phyloP scores from a whole-genome alignment of 2,329 filamentous ascomycete species.

The Lecanicillium sp. region DNA sequence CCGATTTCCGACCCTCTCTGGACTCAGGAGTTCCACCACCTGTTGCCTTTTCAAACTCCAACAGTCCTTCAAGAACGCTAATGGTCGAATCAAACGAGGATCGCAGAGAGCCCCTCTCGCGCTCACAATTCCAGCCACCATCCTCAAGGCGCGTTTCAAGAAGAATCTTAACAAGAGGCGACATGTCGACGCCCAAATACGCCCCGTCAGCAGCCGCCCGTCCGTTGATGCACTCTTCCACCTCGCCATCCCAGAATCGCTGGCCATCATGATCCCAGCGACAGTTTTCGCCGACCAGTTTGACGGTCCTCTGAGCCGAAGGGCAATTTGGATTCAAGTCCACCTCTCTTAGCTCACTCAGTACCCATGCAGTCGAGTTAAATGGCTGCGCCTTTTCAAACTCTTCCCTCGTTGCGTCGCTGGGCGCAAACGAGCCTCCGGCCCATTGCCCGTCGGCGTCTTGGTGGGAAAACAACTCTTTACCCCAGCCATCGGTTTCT shows the following conservation, averaged over 20 bases:
- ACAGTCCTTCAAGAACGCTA: constrained; percentile 8
- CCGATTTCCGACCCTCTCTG: constrained; percentile 6
- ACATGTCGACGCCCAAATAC: constrained; percentile 11
- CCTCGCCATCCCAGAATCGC: constrained; percentile 11
- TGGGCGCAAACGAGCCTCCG: constrained; percentile 4
- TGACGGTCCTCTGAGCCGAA: constrained; percentile 3
- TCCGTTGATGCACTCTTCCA: constrained; percentile 12
- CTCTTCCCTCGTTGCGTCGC: constrained; percentile 1
- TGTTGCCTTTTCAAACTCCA: constrained; percentile 8
- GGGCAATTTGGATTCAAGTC: not conserved
- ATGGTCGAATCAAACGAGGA: constrained; percentile 11
- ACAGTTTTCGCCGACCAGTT: constrained; percentile 7
- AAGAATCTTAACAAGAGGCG: constrained; percentile 5
- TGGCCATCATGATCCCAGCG: constrained; percentile 10
- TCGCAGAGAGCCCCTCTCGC: constrained; percentile 6
- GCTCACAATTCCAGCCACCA: constrained; percentile 11
- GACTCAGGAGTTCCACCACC: not conserved
- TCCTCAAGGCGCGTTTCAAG: constrained; percentile 8
- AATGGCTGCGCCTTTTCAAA: constrained; percentile 6
- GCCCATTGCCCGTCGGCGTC: constrained; percentile 6
- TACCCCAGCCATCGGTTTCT: constrained; percentile 5
- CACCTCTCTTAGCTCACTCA: not conserved
- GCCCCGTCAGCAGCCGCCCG: constrained; percentile 7
- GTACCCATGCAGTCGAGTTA: constrained; percentile 1
- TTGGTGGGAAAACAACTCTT: constrained; percentile 1